Conservation (phyloP, 177 flowering plant species). For the Tripterygium wilfordii region DNA sequence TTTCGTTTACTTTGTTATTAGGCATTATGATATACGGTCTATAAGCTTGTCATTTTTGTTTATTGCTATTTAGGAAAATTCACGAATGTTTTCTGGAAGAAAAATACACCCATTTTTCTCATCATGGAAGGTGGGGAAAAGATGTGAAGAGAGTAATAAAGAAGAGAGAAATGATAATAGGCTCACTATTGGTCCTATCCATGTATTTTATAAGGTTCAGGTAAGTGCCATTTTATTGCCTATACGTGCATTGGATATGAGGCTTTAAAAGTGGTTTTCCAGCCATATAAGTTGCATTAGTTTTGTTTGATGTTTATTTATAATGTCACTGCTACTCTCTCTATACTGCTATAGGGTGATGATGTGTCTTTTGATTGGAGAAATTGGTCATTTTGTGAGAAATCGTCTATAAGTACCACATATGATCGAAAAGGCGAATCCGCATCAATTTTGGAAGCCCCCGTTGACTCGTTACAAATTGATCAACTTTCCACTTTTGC, state of each 20-base stretch:
- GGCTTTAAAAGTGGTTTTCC: no score
- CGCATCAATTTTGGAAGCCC: conserved; percentile 33
- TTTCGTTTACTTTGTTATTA: no score
- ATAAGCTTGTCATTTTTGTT: conserved; percentile 2
- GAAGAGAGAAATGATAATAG: conserved; percentile 24
- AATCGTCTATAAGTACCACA: conserved; percentile 8
- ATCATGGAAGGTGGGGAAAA: conserved; percentile 48
- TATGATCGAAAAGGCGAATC: conserved; percentile 15
- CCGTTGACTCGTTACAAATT: conserved; percentile 32
- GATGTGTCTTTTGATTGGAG: conserved; percentile 57
- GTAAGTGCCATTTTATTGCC: no score
- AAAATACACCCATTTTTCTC: conserved; percentile 90
- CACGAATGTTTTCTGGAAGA: conserved; percentile 64
- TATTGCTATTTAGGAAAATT: conserved; percentile 66
- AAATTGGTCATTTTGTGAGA: conserved; percentile 58
- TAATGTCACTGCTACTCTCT: no score
- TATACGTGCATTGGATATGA: no score
- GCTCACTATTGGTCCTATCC: conserved; percentile 49
- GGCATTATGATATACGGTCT: neutral
- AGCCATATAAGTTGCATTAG: no score
- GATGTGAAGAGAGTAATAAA: conserved; percentile 30
- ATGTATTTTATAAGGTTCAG: conserved; percentile 60
- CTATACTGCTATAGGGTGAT: conserved; percentile 40
- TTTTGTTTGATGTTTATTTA: no score
- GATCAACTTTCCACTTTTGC: conserved; percentile 25